phyloP scores from a whole-genome alignment of 2,329 filamentous ascomycete species.

The Clonostachys rosea region DNA sequence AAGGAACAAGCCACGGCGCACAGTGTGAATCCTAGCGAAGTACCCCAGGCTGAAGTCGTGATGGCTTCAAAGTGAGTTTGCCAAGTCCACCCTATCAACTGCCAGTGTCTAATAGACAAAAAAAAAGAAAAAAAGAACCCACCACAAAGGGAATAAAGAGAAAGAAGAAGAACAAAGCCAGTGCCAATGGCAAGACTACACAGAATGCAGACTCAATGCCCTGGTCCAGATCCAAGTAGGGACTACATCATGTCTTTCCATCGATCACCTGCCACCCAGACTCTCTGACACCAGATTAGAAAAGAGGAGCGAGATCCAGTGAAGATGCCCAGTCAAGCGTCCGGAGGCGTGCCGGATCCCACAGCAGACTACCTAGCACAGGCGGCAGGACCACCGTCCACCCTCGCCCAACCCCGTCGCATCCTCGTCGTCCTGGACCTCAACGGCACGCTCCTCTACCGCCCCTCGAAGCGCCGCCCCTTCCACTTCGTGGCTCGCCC shows the following conservation, averaged over 20 bases:
- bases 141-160: too few species aligned
- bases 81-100: too few species aligned
- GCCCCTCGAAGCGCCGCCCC: constrained; percentile 46
- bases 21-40: not conserved
- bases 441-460: constrained; percentile 83
- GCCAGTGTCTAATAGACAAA: too few species aligned
- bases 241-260: too few species aligned
- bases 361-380: constrained; percentile 57
- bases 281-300: not conserved
- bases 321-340: constrained; percentile 22
- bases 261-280: not conserved
- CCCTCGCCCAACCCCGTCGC: constrained; percentile 43
- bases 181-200: too few species aligned
- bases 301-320: not conserved
- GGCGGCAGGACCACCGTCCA: constrained; percentile 24
- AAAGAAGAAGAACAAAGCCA: too few species aligned
- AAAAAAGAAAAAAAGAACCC: too few species aligned
- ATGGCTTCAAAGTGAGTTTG: too few species aligned
- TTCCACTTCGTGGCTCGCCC: constrained; percentile 62
- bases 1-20: not conserved
- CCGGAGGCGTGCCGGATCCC: constrained; percentile 58
- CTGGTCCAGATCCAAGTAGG: too few species aligned
- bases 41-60: too few species aligned
- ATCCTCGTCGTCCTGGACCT: constrained; percentile 86
- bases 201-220: too few species aligned